Evolutionary conservation across 2,329 filamentous ascomycete species (phyloP).

Genomic region (Aspergillus niger): DNA sequence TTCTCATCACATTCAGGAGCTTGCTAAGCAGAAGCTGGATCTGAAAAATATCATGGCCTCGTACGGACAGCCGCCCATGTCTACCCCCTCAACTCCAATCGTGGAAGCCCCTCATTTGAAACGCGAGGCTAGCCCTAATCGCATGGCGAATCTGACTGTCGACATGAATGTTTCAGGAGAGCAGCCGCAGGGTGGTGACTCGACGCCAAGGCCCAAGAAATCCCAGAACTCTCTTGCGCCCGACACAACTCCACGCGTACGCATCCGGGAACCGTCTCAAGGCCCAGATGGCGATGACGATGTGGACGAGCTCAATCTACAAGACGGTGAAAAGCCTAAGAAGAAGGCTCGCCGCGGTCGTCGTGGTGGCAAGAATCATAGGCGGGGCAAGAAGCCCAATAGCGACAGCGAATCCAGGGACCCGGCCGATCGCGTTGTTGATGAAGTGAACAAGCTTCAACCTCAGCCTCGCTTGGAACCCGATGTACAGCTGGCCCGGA

Average conservation of each 20-base stretch:
- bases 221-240: constrained; percentile 21
- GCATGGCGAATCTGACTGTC: constrained; percentile 34
- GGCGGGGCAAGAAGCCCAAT: constrained; percentile 55
- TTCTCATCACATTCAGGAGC: constrained; percentile 42
- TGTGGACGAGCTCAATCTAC: constrained; percentile 30
- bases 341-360: constrained; percentile 70
- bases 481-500: constrained; percentile 58
- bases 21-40: constrained; percentile 48
- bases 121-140: constrained; percentile 27
- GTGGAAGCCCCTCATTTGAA: constrained; percentile 31
- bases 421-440: constrained; percentile 60
- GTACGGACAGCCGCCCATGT: constrained; percentile 39
- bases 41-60: constrained; percentile 48
- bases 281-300: constrained; percentile 38
- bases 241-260: constrained; percentile 38
- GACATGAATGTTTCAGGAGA: constrained; percentile 30
- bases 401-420: constrained; percentile 57
- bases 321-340: constrained; percentile 55
- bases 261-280: constrained; percentile 43
- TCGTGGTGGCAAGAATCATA: constrained; percentile 70
- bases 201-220: constrained; percentile 33
- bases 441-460: constrained; percentile 52
- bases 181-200: constrained; percentile 23
- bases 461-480: constrained; percentile 58
- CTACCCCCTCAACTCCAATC: constrained; percentile 43